Percentiles rank a stretch among this genome's conserved stretches.
Conservation (phyloP, 2,329 filamentous ascomycete genomes). For the Calonectria pauciramosa region DNA sequence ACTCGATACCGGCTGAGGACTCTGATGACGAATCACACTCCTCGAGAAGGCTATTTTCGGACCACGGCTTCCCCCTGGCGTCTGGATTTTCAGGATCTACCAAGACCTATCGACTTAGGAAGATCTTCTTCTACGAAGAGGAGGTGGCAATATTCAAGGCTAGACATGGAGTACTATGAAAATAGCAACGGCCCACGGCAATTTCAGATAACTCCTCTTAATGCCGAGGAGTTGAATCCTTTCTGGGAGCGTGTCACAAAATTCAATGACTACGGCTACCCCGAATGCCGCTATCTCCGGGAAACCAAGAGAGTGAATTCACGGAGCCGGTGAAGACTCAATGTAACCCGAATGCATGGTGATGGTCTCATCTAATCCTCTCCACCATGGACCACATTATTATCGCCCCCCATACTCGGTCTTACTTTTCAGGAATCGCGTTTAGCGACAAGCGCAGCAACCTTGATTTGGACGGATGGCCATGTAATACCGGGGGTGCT, state of each 20-base stretch:
- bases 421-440: constrained; percentile 11
- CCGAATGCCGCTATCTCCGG: constrained; percentile 13
- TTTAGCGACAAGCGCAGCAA: constrained; percentile 10
- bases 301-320: constrained; percentile 7
- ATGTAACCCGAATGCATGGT: constrained; percentile 5
- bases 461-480: constrained; percentile 1
- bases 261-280: neutral
- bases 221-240: constrained; percentile 17
- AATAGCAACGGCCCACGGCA: constrained; percentile 10
- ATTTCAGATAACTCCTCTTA: constrained; percentile 9
- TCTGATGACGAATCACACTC: constrained; percentile 28
- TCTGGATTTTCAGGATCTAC: neutral
- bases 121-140: constrained; percentile 28
- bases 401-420: constrained; percentile 13
- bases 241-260: constrained; percentile 4
- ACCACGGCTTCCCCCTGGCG: constrained; percentile 4
- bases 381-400: constrained; percentile 6
- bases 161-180: constrained; percentile 27
- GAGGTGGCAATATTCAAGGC: constrained; percentile 31
- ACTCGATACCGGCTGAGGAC: constrained; percentile 19
- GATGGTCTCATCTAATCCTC: constrained; percentile 23
- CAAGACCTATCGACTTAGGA: constrained; percentile 25
- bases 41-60: constrained; percentile 18
- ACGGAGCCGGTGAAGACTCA: constrained; percentile 5
- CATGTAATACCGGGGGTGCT: neutral